Evolutionary conservation across 805 yeast species (phyloP), one percentile per base, ranked within the genome.

Genomic region (Lipomyces sp.): DNA sequence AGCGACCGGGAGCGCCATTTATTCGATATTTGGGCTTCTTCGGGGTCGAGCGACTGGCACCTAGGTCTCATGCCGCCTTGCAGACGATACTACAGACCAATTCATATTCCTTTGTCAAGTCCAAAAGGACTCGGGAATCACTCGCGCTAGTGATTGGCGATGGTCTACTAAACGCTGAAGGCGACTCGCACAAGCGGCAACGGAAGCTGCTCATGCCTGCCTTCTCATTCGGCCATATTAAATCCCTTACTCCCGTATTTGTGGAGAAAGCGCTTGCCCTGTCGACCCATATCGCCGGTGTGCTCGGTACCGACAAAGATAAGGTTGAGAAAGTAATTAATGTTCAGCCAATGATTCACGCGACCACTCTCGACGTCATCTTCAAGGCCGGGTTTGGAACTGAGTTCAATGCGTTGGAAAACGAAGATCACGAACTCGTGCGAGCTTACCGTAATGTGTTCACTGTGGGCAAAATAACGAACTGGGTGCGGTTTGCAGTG

Each of bases 151-250:
- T 64, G 50, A 10, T 65, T 32, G 70, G 70, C 2, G 60, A 59
- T 29, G 70, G 70, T n/a, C n/a, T 67, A n/a, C 55, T 67, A 10
- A 24, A n/a, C n/a, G 64, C 66, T 11, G 70, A 67, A 32, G 65
- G 64, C n/a, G 68, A 67, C 32, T 24, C 34, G 5, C 70, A 67
- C 15, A 67, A 50, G 30, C 63, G 69, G 13, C 67, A 64, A 55
- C 51, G 69, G 50, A 58, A 60, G 39, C 57, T 67, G 34, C 37
- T 67, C 29, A 53, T 33, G 11, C 68, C 65, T 11, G 66, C 70
- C 32, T 64, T 67, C 50, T 54, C 69, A 30, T 64, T 62, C 60
- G 70, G 69, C 4, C 70, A 67, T 30, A 39, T 67, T 53, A 67
- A 67, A 53, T 45, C 62, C 6, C 64, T 67, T 11, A 54, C 54